Conservation (phyloP, 768 basidiomycete species). For the Amanita rubescens region DNA sequence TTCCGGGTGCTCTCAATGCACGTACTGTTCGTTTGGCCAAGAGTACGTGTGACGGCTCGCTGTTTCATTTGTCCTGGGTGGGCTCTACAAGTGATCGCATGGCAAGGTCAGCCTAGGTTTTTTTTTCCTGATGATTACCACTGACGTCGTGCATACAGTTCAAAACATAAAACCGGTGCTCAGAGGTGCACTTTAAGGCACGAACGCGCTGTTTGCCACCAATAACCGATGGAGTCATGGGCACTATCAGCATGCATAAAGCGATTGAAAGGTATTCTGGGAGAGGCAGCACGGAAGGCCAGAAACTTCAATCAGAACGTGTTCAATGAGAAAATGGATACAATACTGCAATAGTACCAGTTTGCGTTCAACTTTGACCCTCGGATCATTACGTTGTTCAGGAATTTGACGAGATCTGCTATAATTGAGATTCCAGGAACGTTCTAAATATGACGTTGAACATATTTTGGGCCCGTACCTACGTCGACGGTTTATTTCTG, state of each 20-base stretch:
- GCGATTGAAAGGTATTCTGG: too few relatives aligned
- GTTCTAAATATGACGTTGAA: slow-evolving; percentile 93
- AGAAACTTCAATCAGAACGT: too few relatives aligned
- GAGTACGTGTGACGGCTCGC: slow-evolving; percentile 42
- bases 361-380: slow-evolving; percentile 97
- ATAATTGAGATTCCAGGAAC: slow-evolving; percentile 92
- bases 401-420: slow-evolving; percentile 93
- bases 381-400: slow-evolving; percentile 97
- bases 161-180: slow-evolving; percentile 92
- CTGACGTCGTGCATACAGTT: slow-evolving; percentile 42
- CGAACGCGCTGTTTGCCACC: slow-evolving; percentile 97
- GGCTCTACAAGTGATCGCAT: slow-evolving; percentile 69
- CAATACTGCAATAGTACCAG: slow-evolving; percentile 84
- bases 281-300: too few relatives aligned
- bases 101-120: slow-evolving; percentile 55
- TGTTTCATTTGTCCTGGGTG: neutral
- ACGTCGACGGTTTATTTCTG: too few relatives aligned
- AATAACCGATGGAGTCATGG: slow-evolving; percentile 97
- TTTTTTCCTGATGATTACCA: neutral
- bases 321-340: too few relatives aligned
- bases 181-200: slow-evolving; percentile 96
- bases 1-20: slow-evolving; percentile 98
- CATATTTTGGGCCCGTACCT: too few relatives aligned
- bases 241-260: too few relatives aligned
- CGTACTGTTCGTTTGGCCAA: slow-evolving; percentile 90